Evolutionary conservation across 2,329 filamentous ascomycete genomes (phyloP).

Genomic region (Aspergillus glaucus): DNA sequence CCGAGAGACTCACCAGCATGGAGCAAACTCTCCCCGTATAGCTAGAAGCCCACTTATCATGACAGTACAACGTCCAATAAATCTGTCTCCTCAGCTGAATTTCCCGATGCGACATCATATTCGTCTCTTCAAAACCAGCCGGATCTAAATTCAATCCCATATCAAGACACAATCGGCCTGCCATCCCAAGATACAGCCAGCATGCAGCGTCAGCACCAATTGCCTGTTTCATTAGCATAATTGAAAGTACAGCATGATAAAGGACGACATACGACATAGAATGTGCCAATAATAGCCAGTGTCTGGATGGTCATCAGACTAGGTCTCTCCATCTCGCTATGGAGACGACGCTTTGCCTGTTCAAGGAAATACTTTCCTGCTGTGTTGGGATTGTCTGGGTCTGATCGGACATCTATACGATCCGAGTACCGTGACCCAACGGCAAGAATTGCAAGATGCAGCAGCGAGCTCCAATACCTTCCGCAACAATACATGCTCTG

Average conservation of each 20-base stretch:
- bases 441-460: conserved; percentile 31
- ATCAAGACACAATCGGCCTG: conserved; percentile 29
- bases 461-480: conserved; percentile 25
- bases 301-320: conserved; percentile 35
- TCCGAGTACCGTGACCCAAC: conserved; percentile 30
- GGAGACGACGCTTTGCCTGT: conserved; percentile 17
- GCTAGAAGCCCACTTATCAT: conserved; percentile 29
- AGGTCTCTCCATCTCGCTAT: conserved; percentile 20
- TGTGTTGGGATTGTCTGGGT: conserved; percentile 27
- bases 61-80: conserved; percentile 33
- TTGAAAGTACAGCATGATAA: not conserved
- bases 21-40: conserved; percentile 34
- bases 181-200: conserved; percentile 36
- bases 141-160: conserved; percentile 35
- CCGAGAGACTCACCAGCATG: conserved; percentile 24
- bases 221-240: conserved; percentile 14
- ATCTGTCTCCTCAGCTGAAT: conserved; percentile 29
- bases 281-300: conserved; percentile 22
- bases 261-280: conserved; percentile 19
- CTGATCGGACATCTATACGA: conserved; percentile 21
- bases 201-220: conserved; percentile 31
- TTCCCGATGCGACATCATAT: conserved; percentile 20
- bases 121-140: conserved; percentile 19
- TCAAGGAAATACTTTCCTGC: conserved; percentile 28
- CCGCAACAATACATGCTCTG: conserved; percentile 20